Evolutionary conservation across 768 basidiomycete genomes (phyloP), one percentile per base, ranked within the genome.

Genomic region (Agaricus sinodeliciosus): DNA sequence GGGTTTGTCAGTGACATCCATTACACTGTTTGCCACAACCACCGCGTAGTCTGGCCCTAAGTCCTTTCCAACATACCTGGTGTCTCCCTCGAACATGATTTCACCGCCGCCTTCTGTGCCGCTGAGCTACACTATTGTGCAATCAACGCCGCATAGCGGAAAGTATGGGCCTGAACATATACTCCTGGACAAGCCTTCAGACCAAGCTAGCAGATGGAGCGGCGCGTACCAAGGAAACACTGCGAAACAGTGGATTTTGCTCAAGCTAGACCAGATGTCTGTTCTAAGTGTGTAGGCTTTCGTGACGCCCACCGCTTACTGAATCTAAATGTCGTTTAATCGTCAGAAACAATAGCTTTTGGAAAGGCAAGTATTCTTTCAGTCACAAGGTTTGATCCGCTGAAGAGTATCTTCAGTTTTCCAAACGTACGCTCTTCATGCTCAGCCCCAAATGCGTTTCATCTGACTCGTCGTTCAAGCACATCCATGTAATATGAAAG

Each of bases 401-500:
- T 61, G 51, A 65, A 31, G 42, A 22, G 31, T 40, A 52, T 36
- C 41, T 50, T 27, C 49, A 79, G 79, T 77, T 67, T 58, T 62
- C 60, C 40, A 76, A 74, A 63, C 62, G 77, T 78, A 65, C 58
- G 67, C 26, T 3, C 27, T 37, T 35, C 27, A 16, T 25, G 5
- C 40, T 40, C 46, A 25, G 9, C 27, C 39, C 43, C 16, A 55
- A 2, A 40, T 49, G 27, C 45, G 48, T 47, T 34, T 26, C 35
- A 39, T 34, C 55, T 54, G 43, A 59, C n/a, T 16, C 40, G 11
- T 55, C 25, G 13, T 54, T n/a, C 55, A 18, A 90, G 88, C 77
- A 16, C 88, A 90, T 66, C 87, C 87, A 28, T 91, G 90, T 62
- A 90, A 90, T 60, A 83, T 87, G 82, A 88, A 87, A 62, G 86